phyloP scores from a whole-genome alignment of 371 early-diverging fungal species.

The Encephalitozoon cuniculi region DNA sequence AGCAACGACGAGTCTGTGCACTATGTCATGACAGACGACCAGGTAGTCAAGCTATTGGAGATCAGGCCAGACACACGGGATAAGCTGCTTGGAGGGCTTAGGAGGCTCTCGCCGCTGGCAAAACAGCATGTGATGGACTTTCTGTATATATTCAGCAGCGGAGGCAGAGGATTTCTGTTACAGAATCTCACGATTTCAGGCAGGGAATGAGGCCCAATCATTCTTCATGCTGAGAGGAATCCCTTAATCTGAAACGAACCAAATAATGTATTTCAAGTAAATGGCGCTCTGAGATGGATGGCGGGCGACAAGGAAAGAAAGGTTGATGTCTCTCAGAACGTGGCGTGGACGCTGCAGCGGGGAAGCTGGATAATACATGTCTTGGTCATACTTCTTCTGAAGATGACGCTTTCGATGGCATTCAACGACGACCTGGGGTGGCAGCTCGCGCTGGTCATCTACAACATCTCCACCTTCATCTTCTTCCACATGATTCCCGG shows the following conservation, averaged over 20 bases:
- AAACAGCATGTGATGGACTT: slow-evolving; percentile 52
- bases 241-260: neutral
- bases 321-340: slow-evolving; percentile 51
- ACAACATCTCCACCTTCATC: slow-evolving; percentile 60
- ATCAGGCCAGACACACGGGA: slow-evolving; percentile 34
- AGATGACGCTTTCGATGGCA: slow-evolving; percentile 17
- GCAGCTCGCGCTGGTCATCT: slow-evolving; percentile 52
- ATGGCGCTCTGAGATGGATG: neutral
- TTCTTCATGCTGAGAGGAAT: too few relatives aligned
- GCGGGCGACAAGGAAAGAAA: neutral
- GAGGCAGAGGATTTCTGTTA: slow-evolving; percentile 6
- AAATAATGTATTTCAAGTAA: neutral
- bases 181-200: neutral
- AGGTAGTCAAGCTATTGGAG: slow-evolving; percentile 34
- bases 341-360: slow-evolving; percentile 56
- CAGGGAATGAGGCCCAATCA: neutral
- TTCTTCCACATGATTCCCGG: slow-evolving; percentile 62
- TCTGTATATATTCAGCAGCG: slow-evolving; percentile 27
- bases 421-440: slow-evolving; percentile 36
- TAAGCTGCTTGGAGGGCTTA: slow-evolving; percentile 24
- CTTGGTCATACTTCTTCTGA: slow-evolving; percentile 28
- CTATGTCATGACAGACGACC: slow-evolving; percentile 54
- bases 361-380: slow-evolving; percentile 53
- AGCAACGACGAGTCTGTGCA: slow-evolving; percentile 53
- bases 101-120: slow-evolving; percentile 44